Conservation (phyloP, 306 rosid genomes). For the Quercus cerris region DNA sequence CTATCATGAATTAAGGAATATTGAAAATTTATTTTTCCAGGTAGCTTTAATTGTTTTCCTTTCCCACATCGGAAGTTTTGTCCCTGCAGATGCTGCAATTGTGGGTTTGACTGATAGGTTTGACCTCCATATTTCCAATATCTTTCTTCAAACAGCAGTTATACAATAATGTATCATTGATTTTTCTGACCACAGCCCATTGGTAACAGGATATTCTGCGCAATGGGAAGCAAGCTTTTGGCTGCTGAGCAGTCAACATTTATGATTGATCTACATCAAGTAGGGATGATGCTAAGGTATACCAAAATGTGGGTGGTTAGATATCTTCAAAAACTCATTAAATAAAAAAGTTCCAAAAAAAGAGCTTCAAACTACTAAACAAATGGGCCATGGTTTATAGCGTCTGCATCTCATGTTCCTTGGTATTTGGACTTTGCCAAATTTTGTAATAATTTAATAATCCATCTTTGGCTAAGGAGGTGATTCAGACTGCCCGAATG, state of each 20-base stretch:
- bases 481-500: neutral
- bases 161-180: conserved; percentile 4
- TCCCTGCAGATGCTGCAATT: conserved; percentile 97
- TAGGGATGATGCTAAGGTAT: conserved; percentile 97
- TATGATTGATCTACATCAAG: conserved; percentile 95
- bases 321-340: too few relatives aligned
- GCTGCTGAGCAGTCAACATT: conserved; percentile 92
- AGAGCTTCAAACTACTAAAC: conserved; percentile 9
- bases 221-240: conserved; percentile 89
- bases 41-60: conserved; percentile 91
- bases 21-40: conserved; percentile 39
- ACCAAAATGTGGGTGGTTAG: conserved; percentile 7
- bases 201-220: conserved; percentile 83
- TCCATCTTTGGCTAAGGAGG: neutral
- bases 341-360: too few relatives aligned
- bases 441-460: conserved; percentile 11
- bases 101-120: conserved; percentile 98
- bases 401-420: conserved; percentile 7
- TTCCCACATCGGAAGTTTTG: conserved; percentile 93
- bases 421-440: conserved; percentile 6
- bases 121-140: conserved; percentile 18
- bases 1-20: neutral
- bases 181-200: conserved; percentile 6
- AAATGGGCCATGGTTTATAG: neutral
- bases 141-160: conserved; percentile 17